phyloP scores from a whole-genome alignment of 164 flowering plant species.

The Santalum album region DNA sequence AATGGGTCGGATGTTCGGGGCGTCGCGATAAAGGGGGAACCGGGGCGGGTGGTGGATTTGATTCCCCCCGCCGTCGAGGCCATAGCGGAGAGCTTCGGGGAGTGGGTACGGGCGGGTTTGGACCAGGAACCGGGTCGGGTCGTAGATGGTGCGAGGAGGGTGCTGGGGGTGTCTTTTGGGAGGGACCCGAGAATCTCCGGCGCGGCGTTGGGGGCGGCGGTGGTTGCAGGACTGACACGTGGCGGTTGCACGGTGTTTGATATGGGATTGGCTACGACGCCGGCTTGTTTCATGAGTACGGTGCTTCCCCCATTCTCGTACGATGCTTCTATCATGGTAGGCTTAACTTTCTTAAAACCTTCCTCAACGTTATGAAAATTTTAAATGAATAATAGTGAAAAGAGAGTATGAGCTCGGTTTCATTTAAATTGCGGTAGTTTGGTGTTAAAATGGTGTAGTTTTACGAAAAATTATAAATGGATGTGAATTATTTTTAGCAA shows the following conservation, averaged over 20 bases:
- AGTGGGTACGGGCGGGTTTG: slow-evolving; percentile 52
- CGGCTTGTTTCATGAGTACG: slow-evolving; percentile 99
- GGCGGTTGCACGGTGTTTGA: slow-evolving; percentile 71
- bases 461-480: too few relatives aligned
- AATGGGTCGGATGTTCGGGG: slow-evolving; percentile 93
- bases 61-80: slow-evolving; percentile 76
- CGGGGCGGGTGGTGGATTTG: slow-evolving; percentile 64
- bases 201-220: slow-evolving; percentile 42
- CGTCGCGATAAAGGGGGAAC: slow-evolving; percentile 80
- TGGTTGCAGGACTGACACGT: slow-evolving; percentile 60
- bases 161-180: slow-evolving; percentile 70
- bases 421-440: too few relatives aligned
- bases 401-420: too few relatives aligned
- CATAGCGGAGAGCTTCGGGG: slow-evolving; percentile 81
- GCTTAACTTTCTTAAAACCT: too few relatives aligned
- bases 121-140: slow-evolving; percentile 19
- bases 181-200: slow-evolving; percentile 76
- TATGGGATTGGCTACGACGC: slow-evolving; percentile 93
- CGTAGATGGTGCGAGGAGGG: too few relatives aligned
- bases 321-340: slow-evolving; percentile 90
- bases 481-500: too few relatives aligned
- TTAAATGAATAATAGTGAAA: too few relatives aligned
- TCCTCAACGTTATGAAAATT: too few relatives aligned
- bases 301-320: slow-evolving; percentile 59
- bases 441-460: too few relatives aligned